These are phyloP conservation scores for Mesembryanthemum crystallinum DNA, from an alignment of 148 eudicot genomes.

Conservation along the genomic window DNA sequence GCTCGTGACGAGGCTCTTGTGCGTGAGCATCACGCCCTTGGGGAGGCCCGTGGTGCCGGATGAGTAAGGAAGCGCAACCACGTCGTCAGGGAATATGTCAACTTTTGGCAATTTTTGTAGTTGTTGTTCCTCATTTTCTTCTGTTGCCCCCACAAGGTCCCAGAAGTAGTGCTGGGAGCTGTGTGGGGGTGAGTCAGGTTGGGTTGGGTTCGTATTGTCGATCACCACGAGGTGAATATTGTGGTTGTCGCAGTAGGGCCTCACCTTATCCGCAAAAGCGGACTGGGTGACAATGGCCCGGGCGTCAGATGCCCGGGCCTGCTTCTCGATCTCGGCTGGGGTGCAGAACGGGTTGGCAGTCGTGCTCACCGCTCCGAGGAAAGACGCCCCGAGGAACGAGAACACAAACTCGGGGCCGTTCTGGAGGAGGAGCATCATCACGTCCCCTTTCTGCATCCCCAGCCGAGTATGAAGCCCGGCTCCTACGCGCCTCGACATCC, in stretches of 20 bases:
- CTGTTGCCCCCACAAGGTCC: conserved; percentile 33
- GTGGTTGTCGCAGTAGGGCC: conserved; percentile 23
- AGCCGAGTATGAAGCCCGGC: conserved; percentile 23
- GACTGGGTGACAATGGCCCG: conserved; percentile 56
- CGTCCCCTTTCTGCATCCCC: conserved; percentile 34
- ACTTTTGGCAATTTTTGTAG: conserved; percentile 20
- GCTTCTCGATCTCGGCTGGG: conserved; percentile 44
- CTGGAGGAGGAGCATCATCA: conserved; percentile 52
- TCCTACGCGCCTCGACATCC: conserved; percentile 26
- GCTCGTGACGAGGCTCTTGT: conserved; percentile 66
- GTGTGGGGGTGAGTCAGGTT: conserved; percentile 5
- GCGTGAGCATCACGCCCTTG: conserved; percentile 83
- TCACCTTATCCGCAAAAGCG: conserved; percentile 50
- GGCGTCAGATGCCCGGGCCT: conserved; percentile 50
- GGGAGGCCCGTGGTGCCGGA: conserved; percentile 92
- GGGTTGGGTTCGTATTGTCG: too few relatives aligned
- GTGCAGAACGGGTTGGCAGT: conserved; percentile 56
- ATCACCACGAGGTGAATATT: conserved; percentile 27
- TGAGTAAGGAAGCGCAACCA: conserved; percentile 79
- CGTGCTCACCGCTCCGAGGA: conserved; percentile 40
- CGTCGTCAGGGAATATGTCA: conserved; percentile 49
- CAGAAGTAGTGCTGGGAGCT: conserved; percentile 37
- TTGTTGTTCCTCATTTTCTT: background rate
- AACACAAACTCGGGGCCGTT: conserved; percentile 56
- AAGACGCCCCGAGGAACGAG: conserved; percentile 50